phyloP scores from a whole-genome alignment of 2,329 filamentous ascomycete genomes.

The Trichoderma pleuroti region DNA sequence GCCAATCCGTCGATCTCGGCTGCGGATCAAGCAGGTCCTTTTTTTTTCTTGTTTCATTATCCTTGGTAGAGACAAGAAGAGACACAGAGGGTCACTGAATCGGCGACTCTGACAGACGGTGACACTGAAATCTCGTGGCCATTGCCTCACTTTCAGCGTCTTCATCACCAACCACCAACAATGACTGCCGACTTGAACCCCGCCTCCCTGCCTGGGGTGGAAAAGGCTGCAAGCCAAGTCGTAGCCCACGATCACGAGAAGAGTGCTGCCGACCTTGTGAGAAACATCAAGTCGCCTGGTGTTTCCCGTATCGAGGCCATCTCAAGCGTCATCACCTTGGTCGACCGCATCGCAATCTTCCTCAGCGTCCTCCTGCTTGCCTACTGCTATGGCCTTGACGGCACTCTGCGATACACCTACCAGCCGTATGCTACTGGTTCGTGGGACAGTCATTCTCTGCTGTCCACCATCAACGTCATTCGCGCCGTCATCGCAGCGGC shows the following conservation, averaged over 20 bases:
- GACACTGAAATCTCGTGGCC: neutral
- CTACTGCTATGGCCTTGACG: constrained; percentile 62
- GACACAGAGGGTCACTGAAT: neutral
- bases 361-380: constrained; percentile 59
- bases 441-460: constrained; percentile 51
- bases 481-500: constrained; percentile 58
- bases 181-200: neutral
- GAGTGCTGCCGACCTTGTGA: neutral
- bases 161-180: neutral
- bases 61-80: neutral
- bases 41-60: neutral
- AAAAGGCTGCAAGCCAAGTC: neutral
- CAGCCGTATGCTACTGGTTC: constrained; percentile 52
- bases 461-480: constrained; percentile 56
- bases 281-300: constrained; percentile 44
- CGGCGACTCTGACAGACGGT: neutral
- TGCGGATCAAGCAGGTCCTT: neutral
- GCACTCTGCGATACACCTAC: constrained; percentile 52
- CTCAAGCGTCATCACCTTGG: constrained; percentile 46
- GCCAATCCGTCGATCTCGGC: neutral
- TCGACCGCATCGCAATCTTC: constrained; percentile 57
- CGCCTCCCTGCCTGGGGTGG: constrained; percentile 10
- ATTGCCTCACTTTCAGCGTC: neutral
- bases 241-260: neutral
- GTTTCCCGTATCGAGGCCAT: constrained; percentile 59